Evolutionary conservation across 2,329 filamentous ascomycete genomes (phyloP), one percentile per base, ranked within the genome.

Genomic region (Nigrospora sphaerica): DNA sequence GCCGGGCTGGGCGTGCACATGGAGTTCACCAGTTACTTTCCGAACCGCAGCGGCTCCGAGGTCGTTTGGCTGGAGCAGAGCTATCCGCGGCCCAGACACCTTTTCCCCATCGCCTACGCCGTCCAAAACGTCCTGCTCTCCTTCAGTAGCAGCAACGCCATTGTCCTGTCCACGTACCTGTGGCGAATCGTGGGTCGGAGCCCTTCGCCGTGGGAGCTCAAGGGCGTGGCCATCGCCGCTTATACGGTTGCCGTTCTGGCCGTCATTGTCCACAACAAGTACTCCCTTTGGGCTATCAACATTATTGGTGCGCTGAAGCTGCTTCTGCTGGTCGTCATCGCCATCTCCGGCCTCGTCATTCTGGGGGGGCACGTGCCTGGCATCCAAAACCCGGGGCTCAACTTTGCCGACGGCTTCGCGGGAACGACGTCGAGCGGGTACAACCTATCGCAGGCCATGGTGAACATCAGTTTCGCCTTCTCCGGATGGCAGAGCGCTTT

Each of bases 211-310:
- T 87, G 83, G 84, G 69, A 86, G 55, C 59, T 77, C 44, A 86
- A 86, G 56, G 84, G 82, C 1, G 75, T 86, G 3, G 83, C 83
- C 0, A 64, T 86, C 19, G 81, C 78, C 1, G 76, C 72, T 0
- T 86, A 85, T 54, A 82, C 77, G 0, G 55, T 81, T 0, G 80
- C 81, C 4, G 68, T 75, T 1, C 50, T 83, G 1, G 68, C 54
- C 47, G 67, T 71, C 46, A 53, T 77, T 6, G 72, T 74, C 11
- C 73, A 78, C 47, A 85, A 80, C 42, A 75, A 73, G 46, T 77
- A 72, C 52, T 81, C 78, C 0, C 71, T 81, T 3, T 71, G 70
- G 55, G 56, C 78, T 0, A 72, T 74, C 13, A 82, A 85, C 52
- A 60, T 66, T 7, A 72, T 86, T 34, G 80, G 80, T 0, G 57